A percentile compares a stretch with the other conserved stretches of the same genome.
These are phyloP conservation scores for Barnettozyma botsteinii DNA, from an alignment of 805 yeast genomes.

Conservation along the genomic window DNA sequence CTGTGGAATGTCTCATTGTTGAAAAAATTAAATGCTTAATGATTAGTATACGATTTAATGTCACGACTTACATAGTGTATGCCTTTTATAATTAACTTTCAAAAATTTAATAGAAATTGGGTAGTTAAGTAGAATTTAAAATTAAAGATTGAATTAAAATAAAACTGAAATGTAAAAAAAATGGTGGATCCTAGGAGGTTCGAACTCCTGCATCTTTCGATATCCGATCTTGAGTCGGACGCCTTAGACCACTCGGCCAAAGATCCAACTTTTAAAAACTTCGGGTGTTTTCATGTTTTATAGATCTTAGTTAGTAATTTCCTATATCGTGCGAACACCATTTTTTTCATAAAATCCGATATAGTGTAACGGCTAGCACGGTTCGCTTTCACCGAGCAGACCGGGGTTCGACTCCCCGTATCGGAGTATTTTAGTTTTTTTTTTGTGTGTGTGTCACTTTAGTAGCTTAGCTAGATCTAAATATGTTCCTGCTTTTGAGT, in stretches of 20 bases:
- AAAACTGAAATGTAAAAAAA: no score
- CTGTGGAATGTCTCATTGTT: constrained; percentile 56
- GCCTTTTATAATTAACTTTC: no score
- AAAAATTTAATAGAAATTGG: no score
- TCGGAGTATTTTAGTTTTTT: constrained; percentile 52
- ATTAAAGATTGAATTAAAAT: no score
- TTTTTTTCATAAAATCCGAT: constrained; percentile 50
- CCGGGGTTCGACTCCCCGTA: constrained; percentile 88
- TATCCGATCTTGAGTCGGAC: constrained; percentile 12
- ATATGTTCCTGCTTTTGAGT: no score
- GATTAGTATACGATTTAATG: background rate
- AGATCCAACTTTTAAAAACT: constrained; percentile 1
- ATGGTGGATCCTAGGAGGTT: constrained; percentile 11
- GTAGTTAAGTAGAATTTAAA: no score
- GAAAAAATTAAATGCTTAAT: constrained; percentile 23
- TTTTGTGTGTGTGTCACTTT: background rate
- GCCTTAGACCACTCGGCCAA: constrained; percentile 14
- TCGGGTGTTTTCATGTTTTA: background rate
- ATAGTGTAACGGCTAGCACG: constrained; percentile 81
- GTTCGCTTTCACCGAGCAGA: constrained; percentile 81
- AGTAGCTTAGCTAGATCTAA: no score
- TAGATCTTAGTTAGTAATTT: no score
- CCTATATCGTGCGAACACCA: no score
- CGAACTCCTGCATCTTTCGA: constrained; percentile 11
- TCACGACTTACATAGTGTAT: no score